phyloP scores from a whole-genome alignment of 2,329 filamentous ascomycete genomes.

The Cryphonectria naterciae region DNA sequence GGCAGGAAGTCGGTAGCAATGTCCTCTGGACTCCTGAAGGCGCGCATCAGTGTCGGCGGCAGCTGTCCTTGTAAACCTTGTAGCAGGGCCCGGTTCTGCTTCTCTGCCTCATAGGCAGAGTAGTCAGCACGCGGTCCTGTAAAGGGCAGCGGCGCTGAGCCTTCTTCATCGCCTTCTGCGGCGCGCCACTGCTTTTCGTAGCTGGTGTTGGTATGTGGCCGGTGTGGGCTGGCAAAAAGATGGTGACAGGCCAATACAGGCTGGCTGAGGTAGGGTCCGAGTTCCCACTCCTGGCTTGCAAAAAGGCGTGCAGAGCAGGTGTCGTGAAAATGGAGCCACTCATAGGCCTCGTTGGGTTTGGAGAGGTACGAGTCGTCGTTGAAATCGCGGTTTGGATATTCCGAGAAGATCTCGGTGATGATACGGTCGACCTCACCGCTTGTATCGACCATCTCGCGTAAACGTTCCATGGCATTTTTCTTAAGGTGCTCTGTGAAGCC shows the following conservation, averaged over 20 bases:
- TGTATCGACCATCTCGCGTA: conserved; percentile 77
- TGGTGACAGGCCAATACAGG: conserved; percentile 88
- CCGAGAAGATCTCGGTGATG: conserved; percentile 80
- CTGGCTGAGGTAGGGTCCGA: conserved; percentile 84
- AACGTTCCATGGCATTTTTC: conserved; percentile 70
- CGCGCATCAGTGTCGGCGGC: conserved; percentile 70
- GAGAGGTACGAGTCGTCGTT: conserved; percentile 91
- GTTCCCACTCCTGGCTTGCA: conserved; percentile 89
- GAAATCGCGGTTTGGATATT: conserved; percentile 85
- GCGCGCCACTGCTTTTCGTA: conserved; percentile 52
- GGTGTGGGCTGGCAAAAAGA: conserved; percentile 78
- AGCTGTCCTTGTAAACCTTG: conserved; percentile 74
- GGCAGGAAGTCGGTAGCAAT: conserved; percentile 84
- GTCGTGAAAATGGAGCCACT: conserved; percentile 96
- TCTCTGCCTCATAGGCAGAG: conserved; percentile 77
- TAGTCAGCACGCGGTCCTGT: conserved; percentile 82
- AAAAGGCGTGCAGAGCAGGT: conserved; percentile 77
- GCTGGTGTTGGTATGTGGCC: conserved; percentile 46
- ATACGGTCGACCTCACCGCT: conserved; percentile 80
- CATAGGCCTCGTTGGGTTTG: conserved; percentile 86
- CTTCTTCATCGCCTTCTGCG: conserved; percentile 50
- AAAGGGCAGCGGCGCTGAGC: conserved; percentile 69
- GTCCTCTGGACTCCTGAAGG: conserved; percentile 78
- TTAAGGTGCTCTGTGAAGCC: conserved; percentile 76
- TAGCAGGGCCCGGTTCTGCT: conserved; percentile 75